phyloP scores from a whole-genome alignment of 768 basidiomycete genomes.

The Leccinum olivaceopallidum region DNA sequence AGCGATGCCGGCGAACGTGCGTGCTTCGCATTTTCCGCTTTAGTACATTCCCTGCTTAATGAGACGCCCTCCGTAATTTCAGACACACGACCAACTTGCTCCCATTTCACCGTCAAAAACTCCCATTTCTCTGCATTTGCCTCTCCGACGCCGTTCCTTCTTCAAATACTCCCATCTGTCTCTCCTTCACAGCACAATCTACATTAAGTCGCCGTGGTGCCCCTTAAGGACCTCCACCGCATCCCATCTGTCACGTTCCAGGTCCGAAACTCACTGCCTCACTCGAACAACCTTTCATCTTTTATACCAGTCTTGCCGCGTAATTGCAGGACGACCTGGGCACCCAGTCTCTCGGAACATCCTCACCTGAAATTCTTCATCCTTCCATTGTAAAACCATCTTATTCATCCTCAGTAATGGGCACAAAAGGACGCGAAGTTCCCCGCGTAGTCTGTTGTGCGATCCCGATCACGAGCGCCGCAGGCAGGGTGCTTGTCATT shows the following conservation, averaged over 20 bases:
- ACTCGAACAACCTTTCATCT: slow-evolving; percentile 7
- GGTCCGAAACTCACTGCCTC: slow-evolving; percentile 13
- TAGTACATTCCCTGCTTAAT: slow-evolving; percentile 23
- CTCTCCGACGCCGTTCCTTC: slow-evolving; percentile 8
- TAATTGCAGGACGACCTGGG: slow-evolving; percentile 2
- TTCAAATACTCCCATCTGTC: slow-evolving; percentile 3
- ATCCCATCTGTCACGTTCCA: slow-evolving; percentile 1
- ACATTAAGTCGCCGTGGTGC: slow-evolving; percentile 13
- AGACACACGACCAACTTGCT: slow-evolving; percentile 38
- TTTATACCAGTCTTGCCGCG: slow-evolving; percentile 3
- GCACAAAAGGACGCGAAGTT: slow-evolving; percentile 72
- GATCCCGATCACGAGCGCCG: slow-evolving; percentile 75
- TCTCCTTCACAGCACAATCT: slow-evolving; percentile 12
- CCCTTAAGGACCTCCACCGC: slow-evolving; percentile 14
- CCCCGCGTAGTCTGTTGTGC: slow-evolving; percentile 91
- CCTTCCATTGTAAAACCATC: slow-evolving; percentile 6
- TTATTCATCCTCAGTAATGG: slow-evolving; percentile 33
- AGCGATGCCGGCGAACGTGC: slow-evolving; percentile 40
- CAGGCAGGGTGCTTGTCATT: slow-evolving; percentile 78
- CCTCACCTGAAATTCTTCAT: background rate
- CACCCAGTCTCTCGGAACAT: background rate
- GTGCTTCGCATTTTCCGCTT: slow-evolving; percentile 29
- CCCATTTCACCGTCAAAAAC: slow-evolving; percentile 24
- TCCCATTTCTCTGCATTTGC: slow-evolving; percentile 13
- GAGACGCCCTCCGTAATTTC: slow-evolving; percentile 33